These are phyloP conservation scores for Kernera saxatilis DNA, from an alignment of 345 rosid genomes.

Conservation along the genomic window DNA sequence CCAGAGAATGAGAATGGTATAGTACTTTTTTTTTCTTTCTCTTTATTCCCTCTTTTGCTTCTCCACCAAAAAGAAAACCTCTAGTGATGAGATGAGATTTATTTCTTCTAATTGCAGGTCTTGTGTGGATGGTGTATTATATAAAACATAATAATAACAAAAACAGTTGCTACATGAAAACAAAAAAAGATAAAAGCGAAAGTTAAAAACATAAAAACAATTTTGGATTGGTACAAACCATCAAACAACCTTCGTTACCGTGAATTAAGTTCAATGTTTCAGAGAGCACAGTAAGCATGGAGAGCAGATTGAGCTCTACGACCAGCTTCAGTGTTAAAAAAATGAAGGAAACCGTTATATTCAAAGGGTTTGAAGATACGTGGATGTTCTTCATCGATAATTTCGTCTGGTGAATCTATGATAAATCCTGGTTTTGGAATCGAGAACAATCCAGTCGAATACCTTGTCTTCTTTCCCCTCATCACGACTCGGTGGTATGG, in stretches of 20 bases:
- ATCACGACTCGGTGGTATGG: constrained; percentile 58
- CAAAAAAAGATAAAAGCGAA: not conserved
- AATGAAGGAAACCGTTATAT: constrained; percentile 33
- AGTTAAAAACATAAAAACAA: not conserved
- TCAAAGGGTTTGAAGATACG: constrained; percentile 46
- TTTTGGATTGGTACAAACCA: not conserved
- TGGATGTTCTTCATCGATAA: constrained; percentile 52
- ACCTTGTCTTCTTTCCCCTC: constrained; percentile 46
- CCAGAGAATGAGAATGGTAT: constrained; percentile 18
- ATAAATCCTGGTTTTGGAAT: constrained; percentile 36
- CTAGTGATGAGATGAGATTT: not conserved
- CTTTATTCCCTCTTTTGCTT: not conserved
- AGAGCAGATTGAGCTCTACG: constrained; percentile 31
- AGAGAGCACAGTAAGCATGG: constrained; percentile 36
- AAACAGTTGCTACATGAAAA: not conserved
- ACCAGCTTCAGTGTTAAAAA: constrained; percentile 37
- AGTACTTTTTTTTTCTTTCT: not conserved
- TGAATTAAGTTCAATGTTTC: not conserved
- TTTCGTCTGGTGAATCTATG: constrained; percentile 45
- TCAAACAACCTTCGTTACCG: not conserved
- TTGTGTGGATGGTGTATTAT: not conserved
- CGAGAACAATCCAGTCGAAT: constrained; percentile 51
- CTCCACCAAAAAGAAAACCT: not conserved
- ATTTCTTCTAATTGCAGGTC: not conserved
- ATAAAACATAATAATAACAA: not conserved